Evolutionary conservation across 306 rosid species (phyloP).

Genomic region (Quercus alba): DNA sequence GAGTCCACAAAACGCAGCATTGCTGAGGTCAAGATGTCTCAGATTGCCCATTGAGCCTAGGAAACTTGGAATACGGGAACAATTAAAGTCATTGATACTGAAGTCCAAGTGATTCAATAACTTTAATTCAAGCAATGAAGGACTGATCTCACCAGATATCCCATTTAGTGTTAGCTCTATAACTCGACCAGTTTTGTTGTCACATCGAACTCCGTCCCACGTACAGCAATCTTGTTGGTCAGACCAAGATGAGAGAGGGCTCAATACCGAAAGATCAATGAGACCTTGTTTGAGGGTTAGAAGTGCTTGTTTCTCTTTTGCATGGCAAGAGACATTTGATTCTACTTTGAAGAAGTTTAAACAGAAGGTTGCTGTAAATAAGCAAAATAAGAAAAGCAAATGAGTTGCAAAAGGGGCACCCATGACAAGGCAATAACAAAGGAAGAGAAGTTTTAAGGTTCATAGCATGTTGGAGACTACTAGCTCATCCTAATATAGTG

Average conservation of each 20-base stretch:
- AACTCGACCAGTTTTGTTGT: conserved; percentile 8
- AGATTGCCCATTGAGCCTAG: background rate
- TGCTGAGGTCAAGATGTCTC: background rate
- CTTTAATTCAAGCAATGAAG: conserved; percentile 6
- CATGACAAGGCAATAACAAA: too few species aligned
- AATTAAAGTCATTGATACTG: background rate
- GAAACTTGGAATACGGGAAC: background rate
- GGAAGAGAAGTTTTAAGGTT: too few species aligned
- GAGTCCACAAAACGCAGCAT: background rate
- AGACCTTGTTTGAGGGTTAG: too few species aligned
- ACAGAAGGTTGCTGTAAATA: too few species aligned
- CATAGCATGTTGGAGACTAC: too few species aligned
- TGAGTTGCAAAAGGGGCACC: too few species aligned
- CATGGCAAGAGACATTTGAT: too few species aligned
- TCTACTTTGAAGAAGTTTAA: too few species aligned
- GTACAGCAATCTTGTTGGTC: conserved; percentile 5
- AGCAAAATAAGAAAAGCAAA: too few species aligned
- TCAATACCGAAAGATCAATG: background rate
- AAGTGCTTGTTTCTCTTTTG: too few species aligned
- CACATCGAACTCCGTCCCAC: conserved; percentile 17
- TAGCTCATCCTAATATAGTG: too few species aligned
- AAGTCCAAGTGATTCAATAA: conserved; percentile 5
- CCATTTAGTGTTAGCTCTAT: background rate
- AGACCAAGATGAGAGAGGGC: conserved; percentile 5
- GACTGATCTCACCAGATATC: background rate